Conservation (phyloP, 2,329 filamentous ascomycete genomes). For the Phyllosticta citribraziliensis region DNA sequence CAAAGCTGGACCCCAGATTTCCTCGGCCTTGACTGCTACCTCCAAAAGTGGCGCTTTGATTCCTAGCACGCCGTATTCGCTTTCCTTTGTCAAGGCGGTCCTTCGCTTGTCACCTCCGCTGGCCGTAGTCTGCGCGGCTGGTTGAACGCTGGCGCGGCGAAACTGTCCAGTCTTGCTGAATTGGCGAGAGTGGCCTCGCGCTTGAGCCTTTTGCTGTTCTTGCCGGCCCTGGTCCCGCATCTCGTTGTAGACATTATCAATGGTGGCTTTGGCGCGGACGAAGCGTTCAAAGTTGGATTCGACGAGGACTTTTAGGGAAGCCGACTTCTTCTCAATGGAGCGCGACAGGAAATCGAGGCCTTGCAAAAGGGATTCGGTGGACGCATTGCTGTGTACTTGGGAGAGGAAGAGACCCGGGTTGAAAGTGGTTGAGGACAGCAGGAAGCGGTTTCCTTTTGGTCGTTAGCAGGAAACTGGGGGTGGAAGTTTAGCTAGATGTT, state of each 20-base stretch:
- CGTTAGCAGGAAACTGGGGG: not conserved
- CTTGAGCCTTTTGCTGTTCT: conserved; percentile 23
- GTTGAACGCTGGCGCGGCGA: conserved; percentile 38
- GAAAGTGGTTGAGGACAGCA: conserved; percentile 92
- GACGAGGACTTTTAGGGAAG: conserved; percentile 88
- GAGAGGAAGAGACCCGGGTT: conserved; percentile 86
- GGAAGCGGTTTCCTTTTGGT: conserved; percentile 71
- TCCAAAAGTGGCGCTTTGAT: conserved; percentile 85
- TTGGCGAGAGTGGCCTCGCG: conserved; percentile 52
- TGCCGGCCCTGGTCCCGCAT: conserved; percentile 68
- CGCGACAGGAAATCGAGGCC: conserved; percentile 79
- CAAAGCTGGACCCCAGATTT: conserved; percentile 92
- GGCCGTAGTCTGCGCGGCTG: conserved; percentile 17
- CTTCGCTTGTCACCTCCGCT: conserved; percentile 56
- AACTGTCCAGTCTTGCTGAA: conserved; percentile 34
- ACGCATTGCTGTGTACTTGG: conserved; percentile 78
- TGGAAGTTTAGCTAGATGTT: not conserved
- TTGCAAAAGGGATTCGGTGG: conserved; percentile 67
- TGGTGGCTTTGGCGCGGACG: conserved; percentile 92
- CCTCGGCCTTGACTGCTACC: conserved; percentile 86
- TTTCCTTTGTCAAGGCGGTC: conserved; percentile 86
- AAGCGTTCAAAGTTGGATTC: conserved; percentile 98
- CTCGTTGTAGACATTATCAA: conserved; percentile 97
- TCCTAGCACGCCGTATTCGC: conserved; percentile 36
- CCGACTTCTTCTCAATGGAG: conserved; percentile 96